phyloP scores from a whole-genome alignment of 2,329 filamentous ascomycete species.

The Macrophomina phaseolina region DNA sequence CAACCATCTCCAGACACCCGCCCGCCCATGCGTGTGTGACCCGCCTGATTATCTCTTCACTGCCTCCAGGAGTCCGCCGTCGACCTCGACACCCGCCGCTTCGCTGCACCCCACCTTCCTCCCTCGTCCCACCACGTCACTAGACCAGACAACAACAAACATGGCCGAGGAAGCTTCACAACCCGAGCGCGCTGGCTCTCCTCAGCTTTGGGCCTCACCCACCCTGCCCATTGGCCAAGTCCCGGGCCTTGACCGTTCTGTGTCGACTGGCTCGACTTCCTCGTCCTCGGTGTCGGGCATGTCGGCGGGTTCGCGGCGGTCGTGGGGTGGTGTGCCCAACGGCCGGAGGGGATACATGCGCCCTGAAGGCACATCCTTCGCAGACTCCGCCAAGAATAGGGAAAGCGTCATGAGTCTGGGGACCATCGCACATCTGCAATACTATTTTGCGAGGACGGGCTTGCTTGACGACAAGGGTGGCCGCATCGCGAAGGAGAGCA shows the following conservation, averaged over 20 bases:
- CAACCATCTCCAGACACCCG: neutral
- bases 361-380: conserved; percentile 86
- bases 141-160: neutral
- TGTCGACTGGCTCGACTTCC: conserved; percentile 60
- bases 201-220: conserved; percentile 68
- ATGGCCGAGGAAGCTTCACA: conserved; percentile 18
- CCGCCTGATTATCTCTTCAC: neutral
- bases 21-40: neutral
- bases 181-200: conserved; percentile 50
- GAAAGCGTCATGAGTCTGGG: conserved; percentile 96
- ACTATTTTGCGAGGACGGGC: conserved; percentile 96
- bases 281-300: conserved; percentile 64
- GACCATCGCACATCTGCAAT: conserved; percentile 95
- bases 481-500: conserved; percentile 72
- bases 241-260: conserved; percentile 65
- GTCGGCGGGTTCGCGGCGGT: conserved; percentile 62
- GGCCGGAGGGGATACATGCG: conserved; percentile 83
- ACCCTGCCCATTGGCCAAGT: conserved; percentile 66
- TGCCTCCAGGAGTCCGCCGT: neutral
- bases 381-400: conserved; percentile 83
- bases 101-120: conserved; percentile 17
- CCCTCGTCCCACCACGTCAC: conserved; percentile 16
- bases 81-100: neutral
- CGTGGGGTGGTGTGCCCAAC: conserved; percentile 50
- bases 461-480: conserved; percentile 92